Evolutionary conservation across 2,329 filamentous ascomycete genomes (phyloP), one percentile per base, ranked within the genome.

Genomic region (Talaromyces pinophilus): DNA sequence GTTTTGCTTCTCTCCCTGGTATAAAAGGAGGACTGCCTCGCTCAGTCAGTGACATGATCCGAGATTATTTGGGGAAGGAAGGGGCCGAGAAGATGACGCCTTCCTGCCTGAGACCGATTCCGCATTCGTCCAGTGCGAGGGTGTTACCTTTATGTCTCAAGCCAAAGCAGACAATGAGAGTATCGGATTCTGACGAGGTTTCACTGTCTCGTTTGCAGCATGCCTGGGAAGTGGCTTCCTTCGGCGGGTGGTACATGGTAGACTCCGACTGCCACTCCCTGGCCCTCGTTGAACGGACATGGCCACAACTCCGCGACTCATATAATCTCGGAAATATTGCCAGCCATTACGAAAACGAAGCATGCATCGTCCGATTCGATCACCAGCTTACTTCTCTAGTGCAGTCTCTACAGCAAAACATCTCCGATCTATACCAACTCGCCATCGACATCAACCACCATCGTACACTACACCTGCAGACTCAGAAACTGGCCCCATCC

Each of bases 401-500:
- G 5, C 7, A n/a, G 19, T 63, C 55, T 25, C 13, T 67, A 7
- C 60, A 40, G 5, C 19, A 54, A 8, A 55, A 59, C 19, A 52
- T 63, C 25, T 7, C 7, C n/a, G 30, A 17, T 38, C 25, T 67
- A 42, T 61, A 38, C 10, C 60, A 63, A 17, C 54, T 67, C 35
- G 65, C 65, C 40, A 57, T 5, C n/a, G 54, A 63, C 6, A 60
- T 63, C n/a, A 54, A 55, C 5, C 13, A 15, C 22, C 44, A 67
- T 15, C 61, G 65, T 66, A 70, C 22, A 42, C 71, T 52, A n/a
- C 61, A 67, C 72, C 72, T 33, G 63, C 71, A 64, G 62, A 46
- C 68, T 35, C 72, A 72, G 2, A 74, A 71, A 60, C 67, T 75
- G 61, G 70, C 70, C 5, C 77, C 76, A 1, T 72, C 75, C 5